Evolutionary conservation across 345 rosid genomes (phyloP).

Genomic region (Lepidium sativum): DNA sequence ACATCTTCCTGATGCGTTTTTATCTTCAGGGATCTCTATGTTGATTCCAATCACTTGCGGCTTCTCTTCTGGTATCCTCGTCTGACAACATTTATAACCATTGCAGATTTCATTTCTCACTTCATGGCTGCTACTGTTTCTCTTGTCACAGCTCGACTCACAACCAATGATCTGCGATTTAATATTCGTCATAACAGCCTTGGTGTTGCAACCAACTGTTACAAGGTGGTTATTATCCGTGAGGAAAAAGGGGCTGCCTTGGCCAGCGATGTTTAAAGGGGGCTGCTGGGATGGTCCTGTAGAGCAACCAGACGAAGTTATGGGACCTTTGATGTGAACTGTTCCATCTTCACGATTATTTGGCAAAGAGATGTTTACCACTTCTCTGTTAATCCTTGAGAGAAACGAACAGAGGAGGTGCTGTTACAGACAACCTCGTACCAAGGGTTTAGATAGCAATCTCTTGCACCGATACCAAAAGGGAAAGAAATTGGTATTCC

Average conservation of each 20-base stretch:
- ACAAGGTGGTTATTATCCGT: constrained; percentile 26
- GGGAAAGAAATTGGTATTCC: constrained; percentile 16
- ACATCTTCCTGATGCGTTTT: constrained; percentile 7
- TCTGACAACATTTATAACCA: constrained; percentile 42
- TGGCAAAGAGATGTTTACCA: constrained; percentile 13
- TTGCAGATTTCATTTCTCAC: constrained; percentile 22
- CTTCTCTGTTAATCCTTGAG: constrained; percentile 16
- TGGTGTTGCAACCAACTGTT: constrained; percentile 35
- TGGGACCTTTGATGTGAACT: constrained; percentile 20
- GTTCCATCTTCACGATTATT: background rate
- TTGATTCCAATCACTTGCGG: constrained; percentile 5
- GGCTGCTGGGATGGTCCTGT: background rate
- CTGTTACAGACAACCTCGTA: constrained; percentile 24
- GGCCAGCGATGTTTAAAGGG: constrained; percentile 13
- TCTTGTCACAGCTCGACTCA: constrained; percentile 26
- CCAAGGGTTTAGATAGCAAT: constrained; percentile 24
- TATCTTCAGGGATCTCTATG: background rate
- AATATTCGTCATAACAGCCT: background rate
- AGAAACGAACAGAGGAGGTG: constrained; percentile 14
- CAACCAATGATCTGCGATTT: constrained; percentile 28
- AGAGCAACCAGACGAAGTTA: constrained; percentile 21
- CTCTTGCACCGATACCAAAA: constrained; percentile 18
- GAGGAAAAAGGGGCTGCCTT: constrained; percentile 19
- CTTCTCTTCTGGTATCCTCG: constrained; percentile 23
- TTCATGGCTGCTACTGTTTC: background rate